A percentile compares a stretch with the other conserved stretches of the same genome.
Evolutionary conservation across 495 filamentous ascomycete species (phyloP).

Genomic region (Aspergillus hancockii): DNA sequence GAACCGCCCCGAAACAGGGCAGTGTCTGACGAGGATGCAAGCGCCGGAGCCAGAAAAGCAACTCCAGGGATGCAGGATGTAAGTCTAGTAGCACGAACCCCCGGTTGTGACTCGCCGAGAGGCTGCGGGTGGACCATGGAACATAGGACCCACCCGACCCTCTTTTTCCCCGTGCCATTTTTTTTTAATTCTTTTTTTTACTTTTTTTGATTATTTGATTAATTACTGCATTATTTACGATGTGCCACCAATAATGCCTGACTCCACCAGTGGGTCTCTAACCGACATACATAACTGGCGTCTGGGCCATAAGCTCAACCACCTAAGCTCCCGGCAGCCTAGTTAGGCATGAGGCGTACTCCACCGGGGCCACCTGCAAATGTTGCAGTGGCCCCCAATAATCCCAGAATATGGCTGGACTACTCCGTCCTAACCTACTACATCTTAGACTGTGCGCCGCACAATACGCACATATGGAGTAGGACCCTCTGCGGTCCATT

Average conservation of each 20-base stretch:
- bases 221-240: conserved; percentile 22
- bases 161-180: conserved; percentile 31
- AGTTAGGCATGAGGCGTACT: conserved; percentile 29
- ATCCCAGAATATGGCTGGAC: conserved; percentile 13
- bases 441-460: conserved; percentile 15
- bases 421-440: conserved; percentile 11
- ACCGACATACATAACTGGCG: conserved; percentile 27
- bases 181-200: conserved; percentile 14
- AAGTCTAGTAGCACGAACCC: conserved; percentile 31
- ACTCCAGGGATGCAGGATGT: conserved; percentile 22
- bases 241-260: conserved; percentile 25
- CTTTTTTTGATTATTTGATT: conserved; percentile 15
- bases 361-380: conserved; percentile 23
- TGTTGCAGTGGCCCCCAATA: conserved; percentile 23
- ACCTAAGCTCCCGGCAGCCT: conserved; percentile 31
- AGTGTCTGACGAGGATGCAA: conserved; percentile 29
- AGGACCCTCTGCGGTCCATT: conserved; percentile 21
- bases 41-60: conserved; percentile 25
- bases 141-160: conserved; percentile 21
- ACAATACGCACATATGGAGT: conserved; percentile 24
- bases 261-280: conserved; percentile 20
- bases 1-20: conserved; percentile 27
- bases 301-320: conserved; percentile 29
- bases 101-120: conserved; percentile 35
- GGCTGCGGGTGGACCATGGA: conserved; percentile 31